Evolutionary conservation across 768 basidiomycete genomes (phyloP), one percentile per base, ranked within the genome.

Genomic region (Scleroderma citrinum): DNA sequence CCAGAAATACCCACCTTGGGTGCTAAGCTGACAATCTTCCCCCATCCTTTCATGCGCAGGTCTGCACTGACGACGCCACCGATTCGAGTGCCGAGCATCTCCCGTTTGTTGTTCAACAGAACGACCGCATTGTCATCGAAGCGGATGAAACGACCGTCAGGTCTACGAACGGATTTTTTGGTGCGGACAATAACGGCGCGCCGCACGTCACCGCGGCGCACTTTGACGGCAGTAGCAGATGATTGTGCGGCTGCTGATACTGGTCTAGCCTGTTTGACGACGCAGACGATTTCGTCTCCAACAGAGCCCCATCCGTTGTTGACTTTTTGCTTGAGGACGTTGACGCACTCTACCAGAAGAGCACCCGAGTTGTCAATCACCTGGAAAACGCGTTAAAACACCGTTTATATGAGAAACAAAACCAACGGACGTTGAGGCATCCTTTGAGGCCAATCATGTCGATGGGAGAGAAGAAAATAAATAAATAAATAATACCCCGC

Each of bases 81-180:
- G 47, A 98, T 92, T 60, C 95, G 82, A 44, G 93, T 96, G 17
- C 93, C 94, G 50, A 98, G 64, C 87, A 97, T 91, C 70, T 95
- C 92, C 49, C 84, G 80, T 73, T 98, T 98, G 74, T 91, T 91
- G 68, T 98, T 97, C 49, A 98, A 67, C 31, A 98, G 70, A 5
- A 97, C 92, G 8, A 83, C 92, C 1, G 95, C 95, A 60, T 97
- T 97, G 76, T 97, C 95, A 69, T 97, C 95, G 68, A 97, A 98
- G 39, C 88, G 76, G 55, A 97, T 75, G 58, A 80, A 75, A 24
- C 91, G 78, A 13, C 95, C 95, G 68, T 97, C 95, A 19, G 92
- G 84, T 62, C 95, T 74, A 36, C 82, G 77, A 5, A 92, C 86
- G 20, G 82, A 67, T 68, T 96, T 95, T 59, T 82, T 80, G n/a